Evolutionary conservation across 2,329 filamentous ascomycete genomes (phyloP), one percentile per base, ranked within the genome.

Genomic region (Thermothelomyces thermophilus): DNA sequence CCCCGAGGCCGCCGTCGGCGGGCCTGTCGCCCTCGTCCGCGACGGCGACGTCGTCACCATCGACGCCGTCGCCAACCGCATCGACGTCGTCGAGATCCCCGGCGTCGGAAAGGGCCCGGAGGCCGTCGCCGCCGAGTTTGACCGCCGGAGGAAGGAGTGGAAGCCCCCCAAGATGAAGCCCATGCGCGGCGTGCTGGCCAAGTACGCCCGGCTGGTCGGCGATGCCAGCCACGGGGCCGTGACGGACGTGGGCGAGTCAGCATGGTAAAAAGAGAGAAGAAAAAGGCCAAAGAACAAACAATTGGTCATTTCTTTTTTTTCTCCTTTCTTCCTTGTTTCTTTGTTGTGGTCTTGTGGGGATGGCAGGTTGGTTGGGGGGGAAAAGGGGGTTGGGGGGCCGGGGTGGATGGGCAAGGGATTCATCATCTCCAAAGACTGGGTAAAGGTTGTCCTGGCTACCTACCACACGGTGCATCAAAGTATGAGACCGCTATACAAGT

Each of bases 171-270:
- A 71, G 62, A 80, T 82, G 62, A 77, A 79, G 54, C 87, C 95
- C 9, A 90, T 84, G 59, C 80, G 91, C 49, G 91, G 91, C 34
- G 84, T 85, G 35, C 64, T 97, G 71, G 90, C 88, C 5, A 97
- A 97, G 74, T 97, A 97, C 72, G 87, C 87, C 6, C 73, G 79
- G 37, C 68, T 96, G 62, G 91, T 97, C 0, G 86, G 90, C 1
- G 90, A 96, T 77, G 91, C 91, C 10, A 91, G 86, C 65, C 86
- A 91, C 62, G 91, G 91, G 5, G 90, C 90, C 8, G 86, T 95
- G 69, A 95, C 90, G 34, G 90, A 95, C 72, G 65, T 63, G 46
- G 62, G 58, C 5, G 64, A 60, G 5, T 58, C 62, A 9, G 51
- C 53, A 39, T 58, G 53, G 57, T 62, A 52, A 44, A 40, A 48